These are phyloP conservation scores for Phytophthora aleatoria DNA, from an alignment of 352 stramenopile species.

Conservation along the genomic window DNA sequence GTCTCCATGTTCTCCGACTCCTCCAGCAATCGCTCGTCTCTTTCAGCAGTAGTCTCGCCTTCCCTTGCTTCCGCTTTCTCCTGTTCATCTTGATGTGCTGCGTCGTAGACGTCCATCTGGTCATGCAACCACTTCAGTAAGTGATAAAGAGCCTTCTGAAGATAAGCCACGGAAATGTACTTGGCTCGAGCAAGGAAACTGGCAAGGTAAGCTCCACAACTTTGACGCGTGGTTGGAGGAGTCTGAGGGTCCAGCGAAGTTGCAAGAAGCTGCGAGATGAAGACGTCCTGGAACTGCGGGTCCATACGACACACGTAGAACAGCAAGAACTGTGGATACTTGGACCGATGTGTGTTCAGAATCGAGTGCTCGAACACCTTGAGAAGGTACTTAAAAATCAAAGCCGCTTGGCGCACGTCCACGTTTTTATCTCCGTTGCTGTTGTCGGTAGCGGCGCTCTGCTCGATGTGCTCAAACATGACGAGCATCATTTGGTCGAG, in stretches of 20 bases:
- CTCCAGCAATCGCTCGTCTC: slow-evolving; percentile 29
- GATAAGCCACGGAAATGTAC: slow-evolving; percentile 92
- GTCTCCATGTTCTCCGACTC: slow-evolving; percentile 38
- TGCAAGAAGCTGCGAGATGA: slow-evolving; percentile 81
- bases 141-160: slow-evolving; percentile 93
- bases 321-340: slow-evolving; percentile 93
- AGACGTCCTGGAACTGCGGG: slow-evolving; percentile 81
- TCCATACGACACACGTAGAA: slow-evolving; percentile 88
- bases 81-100: slow-evolving; percentile 36
- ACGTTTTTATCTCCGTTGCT: slow-evolving; percentile 27
- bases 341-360: slow-evolving; percentile 90
- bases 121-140: slow-evolving; percentile 94
- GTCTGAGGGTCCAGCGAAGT: slow-evolving; percentile 80
- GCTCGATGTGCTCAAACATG: slow-evolving; percentile 87
- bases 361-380: slow-evolving; percentile 88
- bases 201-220: slow-evolving; percentile 94
- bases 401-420: slow-evolving; percentile 54
- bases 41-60: slow-evolving; percentile 28
- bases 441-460: slow-evolving; percentile 13
- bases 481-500: slow-evolving; percentile 89
- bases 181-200: slow-evolving; percentile 96
- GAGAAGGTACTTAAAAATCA: slow-evolving; percentile 80
- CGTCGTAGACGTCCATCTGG: slow-evolving; percentile 92
- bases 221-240: slow-evolving; percentile 91
- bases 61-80: slow-evolving; percentile 8